A percentile compares a stretch with the other conserved stretches of the same genome.
Evolutionary conservation across 192 early-diverging fungal genomes (phyloP).

Genomic region (Umbelopsis sp.): DNA sequence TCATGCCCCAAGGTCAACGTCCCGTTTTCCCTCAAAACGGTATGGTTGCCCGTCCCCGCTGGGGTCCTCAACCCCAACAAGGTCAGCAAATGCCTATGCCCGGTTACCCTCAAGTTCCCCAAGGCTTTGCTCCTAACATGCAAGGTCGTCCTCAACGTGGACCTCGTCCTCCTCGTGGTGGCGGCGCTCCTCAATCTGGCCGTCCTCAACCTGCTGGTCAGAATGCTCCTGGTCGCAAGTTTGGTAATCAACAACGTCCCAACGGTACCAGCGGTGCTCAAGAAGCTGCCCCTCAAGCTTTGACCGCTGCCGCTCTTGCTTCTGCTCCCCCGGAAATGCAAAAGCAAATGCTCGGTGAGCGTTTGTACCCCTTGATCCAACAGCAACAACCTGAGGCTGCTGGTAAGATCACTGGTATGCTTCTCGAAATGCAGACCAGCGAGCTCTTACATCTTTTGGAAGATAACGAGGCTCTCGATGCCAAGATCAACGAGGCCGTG

Average conservation of each 20-base stretch:
- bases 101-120: conserved; percentile 35
- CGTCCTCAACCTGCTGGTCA: conserved; percentile 26
- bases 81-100: conserved; percentile 18
- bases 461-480: conserved; percentile 72
- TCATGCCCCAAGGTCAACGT: conserved; percentile 26
- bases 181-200: conserved; percentile 9
- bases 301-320: conserved; percentile 74
- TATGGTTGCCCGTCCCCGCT: conserved; percentile 12
- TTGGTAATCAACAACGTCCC: conserved; percentile 20
- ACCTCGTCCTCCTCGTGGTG: conserved; percentile 12
- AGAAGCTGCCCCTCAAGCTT: conserved; percentile 25
- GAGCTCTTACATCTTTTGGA: conserved; percentile 93
- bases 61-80: conserved; percentile 9
- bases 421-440: conserved; percentile 95
- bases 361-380: conserved; percentile 80
- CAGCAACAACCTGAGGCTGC: conserved; percentile 73
- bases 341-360: conserved; percentile 97
- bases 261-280: conserved; percentile 14
- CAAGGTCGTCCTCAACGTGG: conserved; percentile 19
- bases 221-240: conserved; percentile 18
- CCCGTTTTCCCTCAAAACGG: conserved; percentile 22
- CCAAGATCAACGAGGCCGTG: conserved; percentile 87
- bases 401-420: conserved; percentile 99
- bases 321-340: conserved; percentile 80
- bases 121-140: conserved; percentile 30